Base-by-base conservation (phyloP, 192 early-diverging fungal genomes). In the Allomyces macrogynus region DNA sequence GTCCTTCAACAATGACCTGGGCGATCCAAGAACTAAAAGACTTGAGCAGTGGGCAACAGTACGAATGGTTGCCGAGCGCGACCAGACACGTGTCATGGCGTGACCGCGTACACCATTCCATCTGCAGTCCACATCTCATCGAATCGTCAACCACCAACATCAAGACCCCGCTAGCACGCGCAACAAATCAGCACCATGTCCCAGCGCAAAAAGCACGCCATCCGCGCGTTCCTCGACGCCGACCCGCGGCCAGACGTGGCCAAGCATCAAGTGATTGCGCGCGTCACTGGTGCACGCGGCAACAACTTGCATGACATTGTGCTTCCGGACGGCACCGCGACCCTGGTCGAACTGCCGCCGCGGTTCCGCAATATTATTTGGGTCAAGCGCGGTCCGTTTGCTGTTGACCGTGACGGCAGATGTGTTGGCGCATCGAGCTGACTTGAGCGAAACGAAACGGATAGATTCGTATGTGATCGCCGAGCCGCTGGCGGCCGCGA, bases 341-440 rank as follows among this genome's bases (percentile, higher is more conserved):
- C 78, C 23, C 77, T 91, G 32, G 87, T 79, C 43, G 81, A 77
- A 62, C 69, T 91, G 62, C 89, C 87, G 18, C 84, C 87, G 32
- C 83, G 78, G 70, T 91, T 84, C 75, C 83, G 87, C 61, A 89
- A 81, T 68, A 70, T 87, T 14, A 78, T 91, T 62, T 91, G 89
- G 89, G 85, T 91, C 40, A 88, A 87, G 72, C 74, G 85, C 73
- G 88, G 89, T 80, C 74, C 66, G 64, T 76, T 70, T 44, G 65
- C 72, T 2, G 4, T 4, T 4, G 4, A 27, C n/a, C 22, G 16
- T 54, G 60, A 1, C 16, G 4, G 22, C 16, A 43, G 32, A 10
- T 57, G 3, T 62, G 18, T 18, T 20, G 49, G 25, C 0, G 11
- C 24, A 2, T 12, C 23, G 18, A 27, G 16, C 4, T n/a, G 8